Conservation (phyloP, 805 yeast species). For the Starmera dryadoides region DNA sequence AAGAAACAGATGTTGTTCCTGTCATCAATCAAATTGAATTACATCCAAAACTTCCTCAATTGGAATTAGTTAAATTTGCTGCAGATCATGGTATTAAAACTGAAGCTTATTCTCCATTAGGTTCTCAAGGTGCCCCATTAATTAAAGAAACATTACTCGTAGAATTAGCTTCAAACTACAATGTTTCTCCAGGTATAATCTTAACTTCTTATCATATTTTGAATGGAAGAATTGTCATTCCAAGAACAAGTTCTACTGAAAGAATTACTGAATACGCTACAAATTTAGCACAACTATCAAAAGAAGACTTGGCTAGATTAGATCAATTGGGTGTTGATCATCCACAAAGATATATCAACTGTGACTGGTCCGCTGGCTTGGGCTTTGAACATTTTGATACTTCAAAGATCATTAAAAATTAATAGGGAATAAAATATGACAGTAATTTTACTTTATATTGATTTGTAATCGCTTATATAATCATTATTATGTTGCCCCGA, state of each 20-base stretch:
- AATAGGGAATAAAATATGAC: no score
- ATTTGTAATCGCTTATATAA: background rate
- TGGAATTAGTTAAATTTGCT: slow-evolving; percentile 45
- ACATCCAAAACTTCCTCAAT: slow-evolving; percentile 69
- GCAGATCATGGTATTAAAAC: slow-evolving; percentile 43
- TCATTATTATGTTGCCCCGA: background rate
- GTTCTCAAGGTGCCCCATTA: slow-evolving; percentile 60
- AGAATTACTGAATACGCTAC: slow-evolving; percentile 43
- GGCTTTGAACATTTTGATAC: slow-evolving; percentile 12
- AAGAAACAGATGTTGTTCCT: slow-evolving; percentile 41
- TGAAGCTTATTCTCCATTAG: slow-evolving; percentile 58
- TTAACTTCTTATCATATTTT: slow-evolving; percentile 56
- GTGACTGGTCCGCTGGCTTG: slow-evolving; percentile 14
- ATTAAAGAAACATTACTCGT: slow-evolving; percentile 41
- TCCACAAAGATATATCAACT: slow-evolving; percentile 25
- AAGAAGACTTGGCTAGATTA: slow-evolving; percentile 34
- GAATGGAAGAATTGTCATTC: slow-evolving; percentile 54
- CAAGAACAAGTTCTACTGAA: slow-evolving; percentile 64
- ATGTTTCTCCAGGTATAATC: slow-evolving; percentile 46
- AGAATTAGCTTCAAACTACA: slow-evolving; percentile 50
- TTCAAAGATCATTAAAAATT: background rate
- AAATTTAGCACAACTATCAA: slow-evolving; percentile 27
- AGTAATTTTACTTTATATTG: background rate
- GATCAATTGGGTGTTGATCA: slow-evolving; percentile 22
- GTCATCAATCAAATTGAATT: slow-evolving; percentile 57